Percentiles rank a stretch among this genome's conserved stretches.
phyloP scores from a whole-genome alignment of 2,329 filamentous ascomycete genomes.

The Colletotrichum spinosum region DNA sequence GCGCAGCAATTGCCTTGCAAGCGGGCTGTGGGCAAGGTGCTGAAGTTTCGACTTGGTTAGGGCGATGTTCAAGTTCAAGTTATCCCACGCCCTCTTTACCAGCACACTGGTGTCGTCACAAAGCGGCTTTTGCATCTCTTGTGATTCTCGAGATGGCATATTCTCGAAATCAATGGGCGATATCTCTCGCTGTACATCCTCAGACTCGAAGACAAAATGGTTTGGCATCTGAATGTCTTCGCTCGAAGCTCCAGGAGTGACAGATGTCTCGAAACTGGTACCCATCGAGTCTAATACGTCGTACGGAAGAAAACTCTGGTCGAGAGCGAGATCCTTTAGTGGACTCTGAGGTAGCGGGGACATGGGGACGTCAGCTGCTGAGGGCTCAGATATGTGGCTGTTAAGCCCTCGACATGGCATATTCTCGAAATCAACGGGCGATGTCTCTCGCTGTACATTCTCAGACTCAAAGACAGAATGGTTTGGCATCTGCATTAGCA shows the following conservation, averaged over 20 bases:
- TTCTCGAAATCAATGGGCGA: too few relatives aligned
- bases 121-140: too few relatives aligned
- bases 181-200: too few relatives aligned
- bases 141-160: too few relatives aligned
- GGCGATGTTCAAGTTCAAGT: conserved; percentile 58
- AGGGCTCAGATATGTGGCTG: conserved; percentile 54
- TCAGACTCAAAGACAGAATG: conserved; percentile 32
- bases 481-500: conserved; percentile 26
- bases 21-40: conserved; percentile 52
- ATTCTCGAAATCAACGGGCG: too few relatives aligned
- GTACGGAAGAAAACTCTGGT: conserved; percentile 51
- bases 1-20: conserved; percentile 54
- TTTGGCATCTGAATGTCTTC: conserved; percentile 32
- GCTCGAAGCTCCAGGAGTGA: conserved; percentile 46
- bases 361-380: conserved; percentile 53
- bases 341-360: conserved; percentile 45
- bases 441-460: too few relatives aligned
- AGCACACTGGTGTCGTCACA: conserved; percentile 51
- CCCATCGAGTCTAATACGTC: conserved; percentile 48
- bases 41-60: conserved; percentile 58
- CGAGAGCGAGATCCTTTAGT: conserved; percentile 44
- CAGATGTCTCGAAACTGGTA: conserved; percentile 49
- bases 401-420: conserved; percentile 35
- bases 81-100: conserved; percentile 57
- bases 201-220: conserved; percentile 33